A percentile compares a stretch with the other conserved stretches of the same genome.
phyloP scores from a whole-genome alignment of 139 green algal species.

The Micromonas commoda region DNA sequence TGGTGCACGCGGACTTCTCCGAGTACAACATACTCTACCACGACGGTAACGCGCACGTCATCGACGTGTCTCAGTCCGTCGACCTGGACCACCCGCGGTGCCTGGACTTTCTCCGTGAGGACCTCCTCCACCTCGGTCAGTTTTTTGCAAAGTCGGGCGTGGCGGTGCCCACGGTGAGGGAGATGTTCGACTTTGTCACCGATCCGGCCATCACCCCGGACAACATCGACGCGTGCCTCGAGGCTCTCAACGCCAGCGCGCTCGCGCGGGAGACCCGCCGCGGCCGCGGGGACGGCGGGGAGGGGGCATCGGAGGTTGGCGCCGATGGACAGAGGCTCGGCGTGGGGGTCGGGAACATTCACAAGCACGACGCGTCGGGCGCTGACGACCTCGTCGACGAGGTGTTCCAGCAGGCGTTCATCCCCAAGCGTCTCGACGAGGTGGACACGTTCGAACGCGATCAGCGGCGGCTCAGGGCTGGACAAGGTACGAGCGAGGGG shows the following conservation, averaged over 20 bases:
- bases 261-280: background rate
- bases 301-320: background rate
- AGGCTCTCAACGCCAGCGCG: conserved; percentile 49
- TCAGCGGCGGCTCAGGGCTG: conserved; percentile 13
- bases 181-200: conserved; percentile 96
- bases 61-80: conserved; percentile 89
- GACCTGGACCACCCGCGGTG: conserved; percentile 95
- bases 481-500: conserved; percentile 52
- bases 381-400: conserved; percentile 38
- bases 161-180: conserved; percentile 66
- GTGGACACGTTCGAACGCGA: conserved; percentile 41
- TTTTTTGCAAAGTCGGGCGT: conserved; percentile 81
- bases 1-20: conserved; percentile 94
- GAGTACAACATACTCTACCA: conserved; percentile 93
- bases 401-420: conserved; percentile 86
- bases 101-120: conserved; percentile 94
- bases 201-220: conserved; percentile 74
- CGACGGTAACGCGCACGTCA: conserved; percentile 44
- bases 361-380: background rate
- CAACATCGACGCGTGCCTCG: conserved; percentile 74
- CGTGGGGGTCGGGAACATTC: background rate
- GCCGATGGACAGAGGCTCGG: background rate
- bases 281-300: background rate
- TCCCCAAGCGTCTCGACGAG: conserved; percentile 83
- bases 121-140: conserved; percentile 84